phyloP scores from a whole-genome alignment of 2,329 filamentous ascomycete genomes.

The Aureobasidium namibiae region DNA sequence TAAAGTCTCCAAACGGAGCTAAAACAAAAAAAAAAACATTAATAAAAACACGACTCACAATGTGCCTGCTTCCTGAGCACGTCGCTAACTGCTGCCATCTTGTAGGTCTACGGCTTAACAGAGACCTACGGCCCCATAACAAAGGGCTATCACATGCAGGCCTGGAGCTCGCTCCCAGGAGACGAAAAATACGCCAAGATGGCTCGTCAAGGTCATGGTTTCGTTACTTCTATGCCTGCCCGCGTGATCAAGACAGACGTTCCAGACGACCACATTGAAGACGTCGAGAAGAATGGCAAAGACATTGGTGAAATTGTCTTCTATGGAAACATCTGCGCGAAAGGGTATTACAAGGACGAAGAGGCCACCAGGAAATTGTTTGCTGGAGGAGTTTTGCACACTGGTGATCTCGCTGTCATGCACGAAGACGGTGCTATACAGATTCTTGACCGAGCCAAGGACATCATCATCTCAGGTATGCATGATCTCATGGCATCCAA shows the following conservation, averaged over 20 bases:
- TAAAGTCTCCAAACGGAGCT: no score
- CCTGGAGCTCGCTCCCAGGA: slow-evolving; percentile 66
- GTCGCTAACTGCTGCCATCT: neutral
- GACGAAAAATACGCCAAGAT: slow-evolving; percentile 80
- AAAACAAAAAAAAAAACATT: no score
- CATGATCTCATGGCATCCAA: slow-evolving; percentile 19
- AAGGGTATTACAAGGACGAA: slow-evolving; percentile 84
- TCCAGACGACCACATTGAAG: slow-evolving; percentile 51
- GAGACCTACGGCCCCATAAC: slow-evolving; percentile 95
- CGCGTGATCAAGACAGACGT: slow-evolving; percentile 75
- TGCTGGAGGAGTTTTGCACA: slow-evolving; percentile 76
- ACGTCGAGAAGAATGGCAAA: slow-evolving; percentile 61
- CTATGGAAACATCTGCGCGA: slow-evolving; percentile 81
- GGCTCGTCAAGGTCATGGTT: slow-evolving; percentile 90
- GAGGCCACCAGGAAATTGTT: slow-evolving; percentile 83
- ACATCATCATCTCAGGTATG: slow-evolving; percentile 90
- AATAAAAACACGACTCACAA: no score
- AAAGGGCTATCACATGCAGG: slow-evolving; percentile 79
- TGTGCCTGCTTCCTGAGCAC: neutral
- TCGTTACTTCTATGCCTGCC: slow-evolving; percentile 71
- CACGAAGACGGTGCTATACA: slow-evolving; percentile 84
- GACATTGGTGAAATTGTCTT: slow-evolving; percentile 84
- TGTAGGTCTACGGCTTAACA: slow-evolving; percentile 83
- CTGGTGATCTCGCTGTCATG: slow-evolving; percentile 88
- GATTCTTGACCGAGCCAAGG: slow-evolving; percentile 89